These are phyloP conservation scores for Kitagawia praeruptora DNA, from an alignment of 129 eudicot genomes.

Conservation along the genomic window DNA sequence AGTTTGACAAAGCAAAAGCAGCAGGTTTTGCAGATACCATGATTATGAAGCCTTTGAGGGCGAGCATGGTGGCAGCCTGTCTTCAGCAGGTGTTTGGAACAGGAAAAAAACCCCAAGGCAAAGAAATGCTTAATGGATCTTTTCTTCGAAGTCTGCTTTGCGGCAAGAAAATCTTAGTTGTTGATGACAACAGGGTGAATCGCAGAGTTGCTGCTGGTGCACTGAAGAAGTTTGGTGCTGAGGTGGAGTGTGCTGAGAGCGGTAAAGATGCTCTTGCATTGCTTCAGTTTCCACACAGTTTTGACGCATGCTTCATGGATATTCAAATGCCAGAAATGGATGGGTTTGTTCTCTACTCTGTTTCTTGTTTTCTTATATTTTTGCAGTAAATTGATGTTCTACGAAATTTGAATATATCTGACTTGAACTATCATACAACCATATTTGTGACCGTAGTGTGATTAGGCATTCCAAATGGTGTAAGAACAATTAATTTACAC, in stretches of 20 bases:
- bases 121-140: slow-evolving; percentile 42
- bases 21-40: slow-evolving; percentile 74
- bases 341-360: slow-evolving; percentile 37
- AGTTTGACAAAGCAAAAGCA: slow-evolving; percentile 52
- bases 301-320: slow-evolving; percentile 91
- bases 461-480: background rate
- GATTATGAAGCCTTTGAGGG: slow-evolving; percentile 78
- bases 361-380: background rate
- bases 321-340: slow-evolving; percentile 99
- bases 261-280: slow-evolving; percentile 67
- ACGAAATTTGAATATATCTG: too few species aligned
- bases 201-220: slow-evolving; percentile 92
- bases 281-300: slow-evolving; percentile 62
- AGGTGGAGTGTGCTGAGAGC: slow-evolving; percentile 77
- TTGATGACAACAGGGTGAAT: slow-evolving; percentile 78
- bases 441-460: background rate
- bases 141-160: slow-evolving; percentile 50
- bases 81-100: slow-evolving; percentile 64
- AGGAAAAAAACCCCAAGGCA: slow-evolving; percentile 37
- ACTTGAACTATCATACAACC: background rate
- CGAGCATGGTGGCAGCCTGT: slow-evolving; percentile 82
- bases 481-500: background rate
- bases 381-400: background rate
- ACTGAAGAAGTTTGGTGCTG: slow-evolving; percentile 72
- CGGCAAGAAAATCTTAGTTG: slow-evolving; percentile 75